Conservation (phyloP, 306 rosid genomes). For the Hippophae rhamnoides region DNA sequence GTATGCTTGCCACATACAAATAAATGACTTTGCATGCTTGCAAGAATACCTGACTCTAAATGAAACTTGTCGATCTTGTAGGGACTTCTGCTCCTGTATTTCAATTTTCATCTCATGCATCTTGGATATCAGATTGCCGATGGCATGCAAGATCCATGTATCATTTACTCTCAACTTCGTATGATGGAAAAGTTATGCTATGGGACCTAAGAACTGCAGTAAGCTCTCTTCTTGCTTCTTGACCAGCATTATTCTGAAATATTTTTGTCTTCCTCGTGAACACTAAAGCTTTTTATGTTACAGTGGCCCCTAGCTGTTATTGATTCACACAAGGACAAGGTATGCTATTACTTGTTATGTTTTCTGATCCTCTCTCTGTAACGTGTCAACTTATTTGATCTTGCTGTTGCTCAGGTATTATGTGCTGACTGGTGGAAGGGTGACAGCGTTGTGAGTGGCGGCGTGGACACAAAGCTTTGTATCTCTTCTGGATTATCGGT, state of each 20-base stretch:
- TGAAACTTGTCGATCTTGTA: constrained; percentile 12
- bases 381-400: background rate
- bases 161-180: constrained; percentile 82
- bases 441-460: constrained; percentile 70
- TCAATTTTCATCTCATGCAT: constrained; percentile 68
- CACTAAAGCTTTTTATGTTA: constrained; percentile 22
- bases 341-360: constrained; percentile 4
- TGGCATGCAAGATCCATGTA: constrained; percentile 63
- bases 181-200: constrained; percentile 81
- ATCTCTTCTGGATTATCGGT: constrained; percentile 61
- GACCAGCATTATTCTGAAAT: background rate
- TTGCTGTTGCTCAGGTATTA: constrained; percentile 44
- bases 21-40: background rate
- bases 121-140: constrained; percentile 81
- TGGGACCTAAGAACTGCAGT: constrained; percentile 98
- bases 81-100: constrained; percentile 83
- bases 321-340: constrained; percentile 75
- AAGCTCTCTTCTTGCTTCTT: constrained; percentile 3
- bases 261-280: background rate
- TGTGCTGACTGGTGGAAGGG: constrained; percentile 93
- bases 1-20: background rate
- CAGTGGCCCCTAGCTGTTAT: constrained; percentile 88
- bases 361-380: background rate
- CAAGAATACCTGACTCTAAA: too few species aligned
- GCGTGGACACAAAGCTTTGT: constrained; percentile 74